These are phyloP conservation scores for Thuja plicata DNA, from an alignment of 83 land plant genomes.

Conservation along the genomic window DNA sequence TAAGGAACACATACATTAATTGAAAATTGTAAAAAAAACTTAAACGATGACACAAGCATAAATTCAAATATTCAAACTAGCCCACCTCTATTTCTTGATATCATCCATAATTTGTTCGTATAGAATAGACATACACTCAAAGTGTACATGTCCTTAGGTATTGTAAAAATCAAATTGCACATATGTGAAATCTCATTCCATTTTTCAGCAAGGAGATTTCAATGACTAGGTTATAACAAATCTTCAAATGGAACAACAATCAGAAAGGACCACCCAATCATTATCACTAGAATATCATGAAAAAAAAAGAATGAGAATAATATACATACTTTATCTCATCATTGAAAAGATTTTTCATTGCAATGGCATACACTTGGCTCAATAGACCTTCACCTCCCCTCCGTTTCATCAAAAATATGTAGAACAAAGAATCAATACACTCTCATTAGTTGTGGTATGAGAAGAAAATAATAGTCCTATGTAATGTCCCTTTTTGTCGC, in stretches of 20 bases:
- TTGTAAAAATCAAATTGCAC: conserved; percentile 82
- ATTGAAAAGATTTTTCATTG: conserved; percentile 68
- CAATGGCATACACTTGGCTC: conserved; percentile 61
- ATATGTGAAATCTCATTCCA: conserved; percentile 47
- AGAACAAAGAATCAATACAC: conserved; percentile 1
- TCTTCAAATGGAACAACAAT: not conserved
- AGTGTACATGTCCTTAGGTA: conserved; percentile 85
- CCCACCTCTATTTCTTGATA: conserved; percentile 56
- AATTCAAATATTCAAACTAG: not conserved
- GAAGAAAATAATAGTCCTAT: not conserved
- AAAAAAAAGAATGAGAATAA: not conserved
- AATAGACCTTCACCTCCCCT: conserved; percentile 93
- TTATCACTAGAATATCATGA: not conserved
- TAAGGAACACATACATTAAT: not conserved
- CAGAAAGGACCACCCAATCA: not conserved
- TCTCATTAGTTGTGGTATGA: not conserved
- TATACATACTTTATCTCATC: conserved; percentile 68
- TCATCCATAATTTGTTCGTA: conserved; percentile 76
- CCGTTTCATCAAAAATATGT: conserved; percentile 30
- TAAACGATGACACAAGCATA: not conserved
- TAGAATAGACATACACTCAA: conserved; percentile 77
- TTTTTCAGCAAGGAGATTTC: not conserved
- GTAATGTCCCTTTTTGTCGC: too few species aligned
- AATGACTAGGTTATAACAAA: not conserved
- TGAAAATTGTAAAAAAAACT: not conserved